A percentile compares a stretch with the other conserved stretches of the same genome.
Evolutionary conservation across 768 basidiomycete genomes (phyloP).

Genomic region (Tephrocybe sp.): DNA sequence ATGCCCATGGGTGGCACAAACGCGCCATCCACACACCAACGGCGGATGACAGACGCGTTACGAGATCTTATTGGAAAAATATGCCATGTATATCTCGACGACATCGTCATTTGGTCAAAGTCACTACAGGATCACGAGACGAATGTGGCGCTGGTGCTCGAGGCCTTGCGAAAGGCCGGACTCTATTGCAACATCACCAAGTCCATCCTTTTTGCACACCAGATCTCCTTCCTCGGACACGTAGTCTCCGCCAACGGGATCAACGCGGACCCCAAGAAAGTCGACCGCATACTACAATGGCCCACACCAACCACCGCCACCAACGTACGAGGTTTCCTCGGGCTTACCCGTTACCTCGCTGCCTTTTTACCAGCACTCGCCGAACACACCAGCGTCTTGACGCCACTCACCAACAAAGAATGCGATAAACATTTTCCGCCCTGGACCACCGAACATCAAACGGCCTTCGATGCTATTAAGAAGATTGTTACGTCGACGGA

Average conservation of each 20-base stretch:
- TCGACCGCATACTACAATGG: background rate
- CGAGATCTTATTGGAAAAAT: no score
- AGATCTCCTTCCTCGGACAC: background rate
- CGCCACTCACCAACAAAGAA: slow-evolving; percentile 20
- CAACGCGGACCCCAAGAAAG: background rate
- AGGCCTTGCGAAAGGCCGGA: no score
- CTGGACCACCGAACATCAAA: slow-evolving; percentile 24
- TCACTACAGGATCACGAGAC: no score
- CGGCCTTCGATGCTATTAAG: slow-evolving; percentile 28
- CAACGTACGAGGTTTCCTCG: background rate
- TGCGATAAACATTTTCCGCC: slow-evolving; percentile 16
- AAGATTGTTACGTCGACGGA: slow-evolving; percentile 19
- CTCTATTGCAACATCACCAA: background rate
- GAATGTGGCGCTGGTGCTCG: no score
- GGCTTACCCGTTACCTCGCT: slow-evolving; percentile 20
- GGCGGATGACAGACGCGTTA: no score
- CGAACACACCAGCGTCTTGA: slow-evolving; percentile 15
- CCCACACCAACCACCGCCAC: background rate
- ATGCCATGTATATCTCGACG: no score
- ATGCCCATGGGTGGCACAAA: no score
- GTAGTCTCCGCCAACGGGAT: no score
- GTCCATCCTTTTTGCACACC: no score
- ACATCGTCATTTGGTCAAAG: no score
- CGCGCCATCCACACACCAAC: no score
- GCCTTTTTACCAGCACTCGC: slow-evolving; percentile 20